A percentile compares a stretch with the other conserved stretches of the same genome.
These are phyloP conservation scores for Thraustochytrium striatum DNA, from an alignment of 352 stramenopile genomes.

Conservation along the genomic window DNA sequence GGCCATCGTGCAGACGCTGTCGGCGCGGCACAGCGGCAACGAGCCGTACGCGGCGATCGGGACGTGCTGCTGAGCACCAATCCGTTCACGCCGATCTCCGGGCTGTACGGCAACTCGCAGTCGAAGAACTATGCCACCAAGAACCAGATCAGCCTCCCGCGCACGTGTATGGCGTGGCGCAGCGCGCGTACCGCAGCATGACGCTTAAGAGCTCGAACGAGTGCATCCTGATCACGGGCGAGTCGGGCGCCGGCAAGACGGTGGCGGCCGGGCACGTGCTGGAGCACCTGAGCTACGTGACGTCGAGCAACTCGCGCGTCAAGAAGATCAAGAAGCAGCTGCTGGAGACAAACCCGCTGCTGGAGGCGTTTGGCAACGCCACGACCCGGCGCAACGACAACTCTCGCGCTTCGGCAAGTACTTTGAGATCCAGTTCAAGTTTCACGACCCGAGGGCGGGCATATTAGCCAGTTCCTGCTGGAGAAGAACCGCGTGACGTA, in stretches of 20 bases:
- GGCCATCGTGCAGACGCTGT: conserved; percentile 29
- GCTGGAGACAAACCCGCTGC: conserved; percentile 9
- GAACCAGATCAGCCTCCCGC: conserved; percentile 64
- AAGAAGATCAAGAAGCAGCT: conserved; percentile 66
- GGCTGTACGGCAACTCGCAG: conserved; percentile 54
- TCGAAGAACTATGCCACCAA: conserved; percentile 54
- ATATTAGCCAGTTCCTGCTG: conserved; percentile 66
- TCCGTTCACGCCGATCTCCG: conserved; percentile 59
- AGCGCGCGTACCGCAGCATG: conserved; percentile 77
- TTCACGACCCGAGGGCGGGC: conserved; percentile 30
- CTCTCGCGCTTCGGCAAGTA: conserved; percentile 92
- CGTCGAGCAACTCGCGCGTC: conserved; percentile 27
- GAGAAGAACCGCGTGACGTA: conserved; percentile 78
- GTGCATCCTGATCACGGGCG: conserved; percentile 82
- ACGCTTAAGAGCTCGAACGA: conserved; percentile 71
- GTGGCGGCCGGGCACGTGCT: conserved; percentile 66
- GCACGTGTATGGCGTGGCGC: conserved; percentile 80
- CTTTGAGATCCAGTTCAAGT: conserved; percentile 90
- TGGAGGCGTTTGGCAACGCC: conserved; percentile 95
- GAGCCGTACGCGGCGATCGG: conserved; percentile 83
- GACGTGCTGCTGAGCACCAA: conserved; percentile 67
- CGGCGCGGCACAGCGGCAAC: conserved; percentile 74
- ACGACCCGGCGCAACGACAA: conserved; percentile 93
- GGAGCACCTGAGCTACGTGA: conserved; percentile 84
- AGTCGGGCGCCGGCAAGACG: conserved; percentile 62